phyloP scores from a whole-genome alignment of 352 stramenopile genomes.

The Pythium rishiriense region DNA sequence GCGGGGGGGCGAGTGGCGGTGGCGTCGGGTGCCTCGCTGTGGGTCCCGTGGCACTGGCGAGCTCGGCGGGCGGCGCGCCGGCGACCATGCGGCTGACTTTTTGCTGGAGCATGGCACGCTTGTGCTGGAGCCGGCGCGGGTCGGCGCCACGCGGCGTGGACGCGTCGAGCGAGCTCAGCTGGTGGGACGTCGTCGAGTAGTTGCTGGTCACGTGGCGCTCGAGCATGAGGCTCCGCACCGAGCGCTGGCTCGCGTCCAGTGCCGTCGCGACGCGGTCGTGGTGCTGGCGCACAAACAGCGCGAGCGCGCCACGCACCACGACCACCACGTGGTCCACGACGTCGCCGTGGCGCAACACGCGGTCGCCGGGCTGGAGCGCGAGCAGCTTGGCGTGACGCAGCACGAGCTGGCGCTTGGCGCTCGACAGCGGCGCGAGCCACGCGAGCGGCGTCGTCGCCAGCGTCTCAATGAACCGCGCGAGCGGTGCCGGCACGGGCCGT shows the following conservation, averaged over 20 bases:
- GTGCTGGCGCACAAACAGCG: conserved; percentile 41
- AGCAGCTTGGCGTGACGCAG: conserved; percentile 36
- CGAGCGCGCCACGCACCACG: conserved; percentile 44
- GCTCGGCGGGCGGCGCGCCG: neutral
- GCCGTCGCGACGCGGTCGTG: conserved; percentile 38
- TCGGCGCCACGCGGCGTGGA: conserved; percentile 5
- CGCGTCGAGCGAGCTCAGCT: conserved; percentile 37
- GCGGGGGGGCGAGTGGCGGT: neutral
- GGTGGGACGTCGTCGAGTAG: conserved; percentile 67
- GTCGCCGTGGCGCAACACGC: conserved; percentile 42
- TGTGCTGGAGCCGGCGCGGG: conserved; percentile 17
- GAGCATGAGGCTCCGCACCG: conserved; percentile 52
- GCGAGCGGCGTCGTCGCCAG: conserved; percentile 13
- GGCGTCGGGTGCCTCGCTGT: neutral
- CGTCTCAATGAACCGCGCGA: conserved; percentile 36
- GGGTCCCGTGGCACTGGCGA: neutral
- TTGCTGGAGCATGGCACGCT: conserved; percentile 27
- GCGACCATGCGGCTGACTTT: conserved; percentile 26
- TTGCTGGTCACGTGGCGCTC: conserved; percentile 65
- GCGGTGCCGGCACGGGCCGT: neutral
- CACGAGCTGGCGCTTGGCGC: conserved; percentile 40
- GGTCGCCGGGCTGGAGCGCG: conserved; percentile 38
- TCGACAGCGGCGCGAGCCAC: conserved; percentile 33
- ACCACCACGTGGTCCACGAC: conserved; percentile 46
- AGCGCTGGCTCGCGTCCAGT: conserved; percentile 55